Evolutionary conservation across 306 rosid genomes (phyloP), one percentile per base, ranked within the genome.

Genomic region (Cucumis sativus): DNA sequence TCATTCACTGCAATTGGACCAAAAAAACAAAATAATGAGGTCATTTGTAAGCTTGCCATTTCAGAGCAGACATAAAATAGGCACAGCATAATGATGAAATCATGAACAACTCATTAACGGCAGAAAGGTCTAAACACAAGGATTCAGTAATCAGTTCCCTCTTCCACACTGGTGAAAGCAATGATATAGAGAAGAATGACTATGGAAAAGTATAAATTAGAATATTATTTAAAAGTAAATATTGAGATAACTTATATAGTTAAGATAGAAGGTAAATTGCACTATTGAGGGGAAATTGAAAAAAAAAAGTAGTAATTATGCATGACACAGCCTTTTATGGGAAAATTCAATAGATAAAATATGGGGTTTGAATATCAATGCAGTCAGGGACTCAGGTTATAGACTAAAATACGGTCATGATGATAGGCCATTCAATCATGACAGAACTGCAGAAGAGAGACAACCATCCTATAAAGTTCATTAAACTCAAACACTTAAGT

Each of bases 1-100:
- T 82, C 82, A 78, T 87, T 82, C 87, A 92, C 98, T 92, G 92
- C 90, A 83, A 77, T 54, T 12, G 25, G 52, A 40, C 51, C 55
- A 49, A 77, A 23, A 62, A 17, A 7, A 47, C 3, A 33, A 12
- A 43, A 10, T 10, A 12, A 51, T 66, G 23, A 58, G 55, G 10
- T 55, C 10, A 56, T 75, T 33, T 56, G 21, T n/a, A 75, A 75
- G 35, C 45, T 37, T 37, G n/a, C 21, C 78, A 58, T 58, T 47
- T 14, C 59, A 0, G 55, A 43, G 55, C 11, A 41, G 59, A 47
- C 25, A 4, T 21, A 3, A 70, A 28, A 10, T 45, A 11, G 55
- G 37, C 56, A 41, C 13, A 43, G 12, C 56, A 43, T 68, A 40
- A 1, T 43, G 10, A 62, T 21, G 10, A 43, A 35, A 68, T 43